Percentiles rank a stretch among this genome's conserved stretches.
Evolutionary conservation across 495 filamentous ascomycete species (phyloP).

Genomic region (Hypoxylon fuscum): DNA sequence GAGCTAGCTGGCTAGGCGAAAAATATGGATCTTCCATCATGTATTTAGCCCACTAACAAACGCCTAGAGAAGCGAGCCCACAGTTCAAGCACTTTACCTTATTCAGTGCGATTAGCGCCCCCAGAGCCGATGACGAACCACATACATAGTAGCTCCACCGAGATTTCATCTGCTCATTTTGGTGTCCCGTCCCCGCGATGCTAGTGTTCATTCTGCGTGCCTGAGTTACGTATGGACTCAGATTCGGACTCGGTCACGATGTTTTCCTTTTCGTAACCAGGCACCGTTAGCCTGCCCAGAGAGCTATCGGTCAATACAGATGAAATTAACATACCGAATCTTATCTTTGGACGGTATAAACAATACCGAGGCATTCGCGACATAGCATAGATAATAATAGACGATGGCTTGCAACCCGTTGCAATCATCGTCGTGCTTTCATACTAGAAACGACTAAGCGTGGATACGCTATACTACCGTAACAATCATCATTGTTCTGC

Average conservation of each 20-base stretch:
- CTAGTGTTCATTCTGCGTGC: not conserved
- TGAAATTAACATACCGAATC: not conserved
- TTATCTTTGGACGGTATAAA: not conserved
- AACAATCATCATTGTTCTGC: not conserved
- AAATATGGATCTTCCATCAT: too few relatives aligned
- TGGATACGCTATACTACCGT: not conserved
- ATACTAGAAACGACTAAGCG: not conserved
- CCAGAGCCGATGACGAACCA: constrained; percentile 26
- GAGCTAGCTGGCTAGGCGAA: too few relatives aligned
- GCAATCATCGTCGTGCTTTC: not conserved
- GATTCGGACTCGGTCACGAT: not conserved
- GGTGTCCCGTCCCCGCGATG: constrained; percentile 14
- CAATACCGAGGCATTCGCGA: not conserved
- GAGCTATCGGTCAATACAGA: too few relatives aligned
- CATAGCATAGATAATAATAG: not conserved
- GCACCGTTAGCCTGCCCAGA: too few relatives aligned
- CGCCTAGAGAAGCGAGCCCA: not conserved
- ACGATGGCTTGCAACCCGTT: not conserved
- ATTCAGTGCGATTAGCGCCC: constrained; percentile 10
- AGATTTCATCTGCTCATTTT: constrained; percentile 20
- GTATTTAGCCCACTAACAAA: constrained; percentile 1
- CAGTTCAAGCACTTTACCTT: constrained; percentile 7
- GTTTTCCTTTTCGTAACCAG: too few relatives aligned
- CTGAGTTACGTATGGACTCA: not conserved
- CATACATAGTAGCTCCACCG: constrained; percentile 22